These are phyloP conservation scores for Artemisia tridentata DNA, from an alignment of 129 eudicot genomes.

Conservation along the genomic window DNA sequence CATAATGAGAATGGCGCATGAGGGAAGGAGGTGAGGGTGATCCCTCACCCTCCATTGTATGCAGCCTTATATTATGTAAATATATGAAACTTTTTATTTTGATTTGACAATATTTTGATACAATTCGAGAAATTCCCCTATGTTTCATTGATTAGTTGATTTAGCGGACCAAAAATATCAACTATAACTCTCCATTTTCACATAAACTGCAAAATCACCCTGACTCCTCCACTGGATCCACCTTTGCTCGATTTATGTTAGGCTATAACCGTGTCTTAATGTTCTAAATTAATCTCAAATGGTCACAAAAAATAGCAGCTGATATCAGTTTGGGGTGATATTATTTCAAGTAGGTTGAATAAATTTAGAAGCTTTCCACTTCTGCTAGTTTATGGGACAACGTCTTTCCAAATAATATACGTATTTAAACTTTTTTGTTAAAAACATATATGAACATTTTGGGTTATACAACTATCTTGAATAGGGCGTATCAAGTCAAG, in stretches of 20 bases:
- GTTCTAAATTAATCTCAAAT: not conserved
- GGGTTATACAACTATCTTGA: slow-evolving; percentile 11
- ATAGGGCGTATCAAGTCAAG: slow-evolving; percentile 58
- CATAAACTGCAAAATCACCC: too few species aligned
- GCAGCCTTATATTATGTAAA: too few species aligned
- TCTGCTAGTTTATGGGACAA: slow-evolving; percentile 6
- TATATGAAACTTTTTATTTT: too few species aligned
- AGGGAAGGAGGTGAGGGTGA: too few species aligned
- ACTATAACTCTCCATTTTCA: too few species aligned
- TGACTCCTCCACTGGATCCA: too few species aligned
- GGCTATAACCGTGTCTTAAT: not conserved
- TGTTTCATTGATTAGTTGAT: too few species aligned
- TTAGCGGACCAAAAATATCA: too few species aligned
- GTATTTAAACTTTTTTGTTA: not conserved
- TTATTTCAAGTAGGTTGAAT: slow-evolving; percentile 2
- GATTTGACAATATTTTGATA: too few species aligned
- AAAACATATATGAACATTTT: not conserved
- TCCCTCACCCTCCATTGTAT: too few species aligned
- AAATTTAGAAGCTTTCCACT: not conserved
- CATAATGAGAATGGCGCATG: too few species aligned
- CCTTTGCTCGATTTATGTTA: not conserved
- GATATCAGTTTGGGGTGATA: not conserved
- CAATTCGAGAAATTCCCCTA: too few species aligned
- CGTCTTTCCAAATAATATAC: not conserved
- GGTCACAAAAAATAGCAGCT: not conserved